Conservation (phyloP, 305 asterid species). For the Withania somnifera region DNA sequence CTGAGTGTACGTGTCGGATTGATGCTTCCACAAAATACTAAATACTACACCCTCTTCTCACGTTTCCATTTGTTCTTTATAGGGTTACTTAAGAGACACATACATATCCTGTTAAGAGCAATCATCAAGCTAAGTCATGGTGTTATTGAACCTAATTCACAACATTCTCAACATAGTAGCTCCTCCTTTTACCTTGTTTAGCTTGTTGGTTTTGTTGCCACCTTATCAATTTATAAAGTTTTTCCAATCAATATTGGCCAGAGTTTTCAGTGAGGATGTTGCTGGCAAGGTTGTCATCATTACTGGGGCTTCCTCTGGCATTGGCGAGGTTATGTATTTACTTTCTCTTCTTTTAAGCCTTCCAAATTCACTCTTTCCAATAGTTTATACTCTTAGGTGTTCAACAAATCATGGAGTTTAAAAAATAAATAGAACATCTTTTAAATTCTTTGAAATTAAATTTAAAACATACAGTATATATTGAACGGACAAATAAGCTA, state of each 20-base stretch:
- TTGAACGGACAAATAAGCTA: no score
- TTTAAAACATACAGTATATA: no score
- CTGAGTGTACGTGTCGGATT: no score
- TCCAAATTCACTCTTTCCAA: not conserved
- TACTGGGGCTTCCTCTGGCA: constrained; percentile 93
- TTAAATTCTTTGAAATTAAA: no score
- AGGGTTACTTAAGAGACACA: no score
- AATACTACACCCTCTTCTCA: no score
- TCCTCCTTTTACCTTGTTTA: constrained; percentile 62
- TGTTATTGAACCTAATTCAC: constrained; percentile 41
- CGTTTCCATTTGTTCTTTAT: no score
- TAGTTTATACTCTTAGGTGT: no score
- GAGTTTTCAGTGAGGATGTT: constrained; percentile 49
- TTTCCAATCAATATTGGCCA: constrained; percentile 37
- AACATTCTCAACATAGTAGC: constrained; percentile 50
- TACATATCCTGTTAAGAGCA: not conserved
- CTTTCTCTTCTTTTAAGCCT: not conserved
- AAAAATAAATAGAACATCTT: no score
- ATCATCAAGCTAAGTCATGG: not conserved
- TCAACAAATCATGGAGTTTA: no score
- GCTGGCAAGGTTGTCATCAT: constrained; percentile 65
- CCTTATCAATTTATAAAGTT: constrained; percentile 52
- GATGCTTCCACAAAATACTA: no score
- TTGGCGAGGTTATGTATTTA: constrained; percentile 48
- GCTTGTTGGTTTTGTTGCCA: constrained; percentile 45